Base-by-base conservation (phyloP, 1,284 basidiomycete genomes). In the Afroboletus lepidellus region DNA sequence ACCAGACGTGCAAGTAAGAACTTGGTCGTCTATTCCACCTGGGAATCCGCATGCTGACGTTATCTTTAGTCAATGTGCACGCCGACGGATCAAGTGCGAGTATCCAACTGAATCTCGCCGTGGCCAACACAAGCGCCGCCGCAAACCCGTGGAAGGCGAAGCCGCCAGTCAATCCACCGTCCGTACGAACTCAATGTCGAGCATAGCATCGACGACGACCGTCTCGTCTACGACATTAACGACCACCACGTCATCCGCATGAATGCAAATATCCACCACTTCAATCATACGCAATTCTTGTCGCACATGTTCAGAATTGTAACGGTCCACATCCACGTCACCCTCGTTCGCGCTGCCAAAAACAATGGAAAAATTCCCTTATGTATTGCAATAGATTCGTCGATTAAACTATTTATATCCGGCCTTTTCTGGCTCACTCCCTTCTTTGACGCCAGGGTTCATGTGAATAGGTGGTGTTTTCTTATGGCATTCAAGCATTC, bases 71-170 rank as follows among this genome's bases (percentile, higher is more conserved):
- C 77, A 80, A 63, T 79, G 77, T 53, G 65, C 72, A 48, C 72
- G 78, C 53, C 74, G 77, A 46, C 69, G 69, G 39, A 73, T 78
- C 53, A 66, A 69, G 48, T 79, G 77, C 60, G 73, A 74, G 52
- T 80, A 78, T 58, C 77, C 77, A 29, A 78, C 75, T 53, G 77
- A 80, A 60, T 80, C 76, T 13, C 74, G 75, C 38, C 72, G 79
- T 32, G 79, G 77, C 2, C 77, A 78, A 57, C 76, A 77, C 62
- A 78, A 78, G 58, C 76, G 75, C 36, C 66, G 66, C 34, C 70
- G 66, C 42, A 68, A 68, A 50, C 66, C 58, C 36, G 51, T 56
- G 30, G 66, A 68, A 25, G 48, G 58, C n/a, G 65, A 70, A 36
- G 7, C 61, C 43, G 24, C 55, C n/a, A 30, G 30, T 38, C 66